These are phyloP conservation scores for Aureobasidium vineae DNA, from an alignment of 2,329 filamentous ascomycete genomes.

Conservation along the genomic window DNA sequence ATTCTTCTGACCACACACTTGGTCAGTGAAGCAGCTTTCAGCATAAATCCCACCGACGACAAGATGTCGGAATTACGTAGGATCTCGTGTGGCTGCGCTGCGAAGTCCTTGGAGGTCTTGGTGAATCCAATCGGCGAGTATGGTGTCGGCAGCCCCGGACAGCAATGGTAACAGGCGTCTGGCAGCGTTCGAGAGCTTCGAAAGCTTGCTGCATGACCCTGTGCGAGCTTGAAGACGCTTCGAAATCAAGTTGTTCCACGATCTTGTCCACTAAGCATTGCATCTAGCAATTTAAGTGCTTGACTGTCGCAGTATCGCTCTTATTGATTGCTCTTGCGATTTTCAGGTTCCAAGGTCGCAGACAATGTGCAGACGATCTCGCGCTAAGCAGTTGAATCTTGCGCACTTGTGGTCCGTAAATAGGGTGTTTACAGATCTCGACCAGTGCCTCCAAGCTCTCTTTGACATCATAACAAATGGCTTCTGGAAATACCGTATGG, in stretches of 20 bases:
- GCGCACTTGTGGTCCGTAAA: not conserved
- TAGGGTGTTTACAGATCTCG: not conserved
- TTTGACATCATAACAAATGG: not conserved
- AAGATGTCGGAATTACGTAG: not conserved
- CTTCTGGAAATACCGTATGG: not conserved
- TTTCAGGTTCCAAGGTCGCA: not conserved
- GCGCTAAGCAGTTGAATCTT: not conserved
- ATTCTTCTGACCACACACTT: not conserved
- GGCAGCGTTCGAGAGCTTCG: too few species aligned
- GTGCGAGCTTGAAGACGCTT: not conserved
- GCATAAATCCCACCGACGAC: not conserved
- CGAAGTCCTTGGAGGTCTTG: not conserved
- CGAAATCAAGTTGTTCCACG: not conserved
- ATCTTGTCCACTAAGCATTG: not conserved
- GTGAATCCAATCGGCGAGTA: not conserved
- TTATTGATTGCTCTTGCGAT: not conserved
- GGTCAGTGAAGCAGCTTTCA: not conserved
- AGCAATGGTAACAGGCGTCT: not conserved
- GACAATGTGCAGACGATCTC: not conserved
- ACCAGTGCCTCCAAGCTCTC: not conserved
- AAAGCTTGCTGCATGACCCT: not conserved
- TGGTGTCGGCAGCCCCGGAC: not conserved
- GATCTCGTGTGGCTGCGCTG: not conserved
- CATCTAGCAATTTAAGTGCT: not conserved
- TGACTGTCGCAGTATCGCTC: too few species aligned